Percentiles rank a stretch among this genome's conserved stretches.
phyloP scores from a whole-genome alignment of 106 monocot genomes.

The Phalaenopsis aphrodite region DNA sequence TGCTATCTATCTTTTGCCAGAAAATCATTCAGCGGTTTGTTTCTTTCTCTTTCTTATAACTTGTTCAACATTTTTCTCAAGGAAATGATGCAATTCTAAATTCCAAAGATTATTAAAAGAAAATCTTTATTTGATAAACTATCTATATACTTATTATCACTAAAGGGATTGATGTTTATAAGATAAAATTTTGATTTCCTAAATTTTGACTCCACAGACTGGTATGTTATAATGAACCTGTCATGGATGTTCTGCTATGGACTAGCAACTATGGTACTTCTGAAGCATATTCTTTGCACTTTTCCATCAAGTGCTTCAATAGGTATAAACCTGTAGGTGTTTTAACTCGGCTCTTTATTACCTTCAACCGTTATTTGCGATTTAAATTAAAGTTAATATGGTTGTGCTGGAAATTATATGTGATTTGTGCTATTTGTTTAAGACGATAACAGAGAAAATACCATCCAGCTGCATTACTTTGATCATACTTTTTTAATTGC shows the following conservation, averaged over 20 bases:
- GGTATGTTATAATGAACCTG: constrained; percentile 20
- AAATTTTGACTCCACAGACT: constrained; percentile 22
- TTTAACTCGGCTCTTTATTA: neutral
- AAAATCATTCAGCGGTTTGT: constrained; percentile 42
- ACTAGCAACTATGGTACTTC: constrained; percentile 44
- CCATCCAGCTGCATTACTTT: neutral
- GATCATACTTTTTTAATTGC: neutral
- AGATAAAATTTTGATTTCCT: neutral
- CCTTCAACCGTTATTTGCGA: neutral
- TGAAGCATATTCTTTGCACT: constrained; percentile 58
- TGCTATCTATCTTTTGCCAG: constrained; percentile 30
- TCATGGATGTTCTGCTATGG: constrained; percentile 57
- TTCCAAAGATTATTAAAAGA: neutral
- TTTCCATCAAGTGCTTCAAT: constrained; percentile 90
- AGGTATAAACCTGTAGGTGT: constrained; percentile 34
- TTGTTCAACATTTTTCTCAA: neutral
- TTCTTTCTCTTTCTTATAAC: constrained; percentile 4
- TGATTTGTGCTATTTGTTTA: neutral
- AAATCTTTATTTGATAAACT: neutral
- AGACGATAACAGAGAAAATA: neutral
- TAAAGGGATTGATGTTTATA: neutral
- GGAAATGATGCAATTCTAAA: neutral
- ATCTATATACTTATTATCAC: neutral
- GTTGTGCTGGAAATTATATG: neutral
- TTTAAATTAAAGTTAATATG: neutral